A percentile compares a stretch with the other conserved stretches of the same genome.
Evolutionary conservation across 768 basidiomycete genomes (phyloP).

Genomic region (Tylopilus felleus): DNA sequence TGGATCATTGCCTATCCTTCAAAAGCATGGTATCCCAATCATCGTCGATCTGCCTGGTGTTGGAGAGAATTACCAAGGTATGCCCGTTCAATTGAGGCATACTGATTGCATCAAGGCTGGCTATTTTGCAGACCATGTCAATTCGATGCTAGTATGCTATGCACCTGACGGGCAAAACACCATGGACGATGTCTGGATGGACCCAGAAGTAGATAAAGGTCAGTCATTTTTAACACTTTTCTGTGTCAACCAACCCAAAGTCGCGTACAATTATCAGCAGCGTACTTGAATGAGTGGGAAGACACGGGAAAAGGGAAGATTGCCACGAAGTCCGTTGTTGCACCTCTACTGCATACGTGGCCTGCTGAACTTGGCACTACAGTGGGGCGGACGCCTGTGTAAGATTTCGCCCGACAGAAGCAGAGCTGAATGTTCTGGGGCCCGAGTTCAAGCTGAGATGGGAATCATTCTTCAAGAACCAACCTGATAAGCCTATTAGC

Average conservation of each 20-base stretch:
- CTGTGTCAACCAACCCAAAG: too few relatives aligned
- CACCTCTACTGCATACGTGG: background rate
- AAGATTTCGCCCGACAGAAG: slow-evolving; percentile 49
- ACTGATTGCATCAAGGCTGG: background rate
- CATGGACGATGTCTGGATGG: slow-evolving; percentile 45
- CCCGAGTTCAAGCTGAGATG: slow-evolving; percentile 34
- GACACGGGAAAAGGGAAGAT: too few relatives aligned
- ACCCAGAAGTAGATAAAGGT: slow-evolving; percentile 28
- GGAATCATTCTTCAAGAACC: slow-evolving; percentile 46
- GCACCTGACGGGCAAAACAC: slow-evolving; percentile 45
- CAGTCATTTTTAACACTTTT: too few relatives aligned
- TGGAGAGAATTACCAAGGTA: slow-evolving; percentile 5
- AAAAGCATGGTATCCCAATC: background rate
- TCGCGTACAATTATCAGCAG: background rate
- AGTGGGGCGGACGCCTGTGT: slow-evolving; percentile 40
- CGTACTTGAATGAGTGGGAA: background rate
- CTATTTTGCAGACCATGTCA: slow-evolving; percentile 28
- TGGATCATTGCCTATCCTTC: background rate
- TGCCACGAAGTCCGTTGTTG: background rate
- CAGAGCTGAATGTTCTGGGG: slow-evolving; percentile 37
- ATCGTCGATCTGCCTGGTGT: slow-evolving; percentile 4
- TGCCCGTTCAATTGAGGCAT: background rate
- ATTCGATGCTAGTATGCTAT: slow-evolving; percentile 28
- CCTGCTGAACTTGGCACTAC: background rate
- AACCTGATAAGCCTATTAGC: slow-evolving; percentile 56